phyloP scores from a whole-genome alignment of 192 early-diverging fungal genomes.

The Coemansia aciculifera region DNA sequence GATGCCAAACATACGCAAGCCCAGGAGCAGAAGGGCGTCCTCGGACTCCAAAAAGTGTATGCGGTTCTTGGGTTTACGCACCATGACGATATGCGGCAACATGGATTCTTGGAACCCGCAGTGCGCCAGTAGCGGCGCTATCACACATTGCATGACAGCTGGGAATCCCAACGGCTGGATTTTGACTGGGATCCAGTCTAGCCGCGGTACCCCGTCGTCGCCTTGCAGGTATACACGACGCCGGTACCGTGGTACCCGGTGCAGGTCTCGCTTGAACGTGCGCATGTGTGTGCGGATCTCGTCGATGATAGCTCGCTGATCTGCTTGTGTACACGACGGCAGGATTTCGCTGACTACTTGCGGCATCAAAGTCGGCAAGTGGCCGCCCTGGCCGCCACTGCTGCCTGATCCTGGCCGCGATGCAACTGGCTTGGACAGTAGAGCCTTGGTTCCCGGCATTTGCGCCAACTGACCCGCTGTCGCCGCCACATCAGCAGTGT shows the following conservation, averaged over 20 bases:
- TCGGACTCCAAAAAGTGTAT: constrained; percentile 53
- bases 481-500: neutral
- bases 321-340: constrained; percentile 28
- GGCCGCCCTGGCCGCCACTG: neutral
- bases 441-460: constrained; percentile 24
- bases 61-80: constrained; percentile 56
- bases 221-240: constrained; percentile 49
- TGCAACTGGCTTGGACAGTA: constrained; percentile 19
- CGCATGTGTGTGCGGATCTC: constrained; percentile 41
- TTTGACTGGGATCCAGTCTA: constrained; percentile 44
- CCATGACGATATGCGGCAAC: constrained; percentile 48
- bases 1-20: constrained; percentile 52
- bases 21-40: constrained; percentile 45
- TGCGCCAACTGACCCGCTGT: constrained; percentile 9
- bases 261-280: constrained; percentile 46
- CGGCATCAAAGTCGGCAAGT: constrained; percentile 19
- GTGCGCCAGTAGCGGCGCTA: constrained; percentile 32
- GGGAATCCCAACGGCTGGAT: constrained; percentile 39
- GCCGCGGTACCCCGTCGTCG: constrained; percentile 45
- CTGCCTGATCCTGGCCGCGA: neutral
- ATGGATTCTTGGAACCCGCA: constrained; percentile 38
- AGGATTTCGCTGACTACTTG: neutral
- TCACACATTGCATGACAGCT: constrained; percentile 29
- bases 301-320: constrained; percentile 28
- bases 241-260: constrained; percentile 40